Conservation (phyloP, 2,329 filamentous ascomycete species). For the Nigrospora oryzae region DNA sequence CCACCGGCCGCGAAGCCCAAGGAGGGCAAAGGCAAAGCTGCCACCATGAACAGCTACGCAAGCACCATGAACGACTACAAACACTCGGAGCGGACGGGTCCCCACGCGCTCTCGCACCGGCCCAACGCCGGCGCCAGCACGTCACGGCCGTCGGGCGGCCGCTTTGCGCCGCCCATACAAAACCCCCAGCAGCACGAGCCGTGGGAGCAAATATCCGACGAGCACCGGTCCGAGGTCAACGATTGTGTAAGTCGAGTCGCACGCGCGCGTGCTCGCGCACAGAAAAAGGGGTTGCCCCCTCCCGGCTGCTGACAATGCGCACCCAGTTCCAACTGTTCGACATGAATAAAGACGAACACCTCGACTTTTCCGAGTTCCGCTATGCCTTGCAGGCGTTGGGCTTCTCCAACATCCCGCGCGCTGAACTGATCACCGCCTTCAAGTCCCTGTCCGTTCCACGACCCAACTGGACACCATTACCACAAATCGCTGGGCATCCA, state of each 20-base stretch:
- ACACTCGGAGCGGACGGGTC: constrained; percentile 4
- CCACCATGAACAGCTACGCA: constrained; percentile 21
- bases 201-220: constrained; percentile 59
- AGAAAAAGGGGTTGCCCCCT: not conserved
- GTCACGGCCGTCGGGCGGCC: constrained; percentile 16
- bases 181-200: constrained; percentile 19
- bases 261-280: not conserved
- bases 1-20: not conserved
- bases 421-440: constrained; percentile 73
- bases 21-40: constrained; percentile 7
- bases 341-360: constrained; percentile 85
- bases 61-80: constrained; percentile 21
- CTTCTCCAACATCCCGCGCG: constrained; percentile 74
- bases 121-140: constrained; percentile 8
- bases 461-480: constrained; percentile 41
- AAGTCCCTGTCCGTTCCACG: constrained; percentile 71
- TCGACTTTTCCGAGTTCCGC: constrained; percentile 97
- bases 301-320: not conserved
- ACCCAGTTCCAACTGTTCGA: constrained; percentile 86
- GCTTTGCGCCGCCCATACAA: constrained; percentile 19
- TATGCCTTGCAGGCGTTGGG: constrained; percentile 93
- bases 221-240: constrained; percentile 87
- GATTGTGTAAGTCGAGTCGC: constrained; percentile 62
- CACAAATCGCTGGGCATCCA: constrained; percentile 31
- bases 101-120: constrained; percentile 17